Percentiles rank a stretch among this genome's conserved stretches.
Conservation (phyloP, 2,329 filamentous ascomycete species). For the Beauveria asiatica region DNA sequence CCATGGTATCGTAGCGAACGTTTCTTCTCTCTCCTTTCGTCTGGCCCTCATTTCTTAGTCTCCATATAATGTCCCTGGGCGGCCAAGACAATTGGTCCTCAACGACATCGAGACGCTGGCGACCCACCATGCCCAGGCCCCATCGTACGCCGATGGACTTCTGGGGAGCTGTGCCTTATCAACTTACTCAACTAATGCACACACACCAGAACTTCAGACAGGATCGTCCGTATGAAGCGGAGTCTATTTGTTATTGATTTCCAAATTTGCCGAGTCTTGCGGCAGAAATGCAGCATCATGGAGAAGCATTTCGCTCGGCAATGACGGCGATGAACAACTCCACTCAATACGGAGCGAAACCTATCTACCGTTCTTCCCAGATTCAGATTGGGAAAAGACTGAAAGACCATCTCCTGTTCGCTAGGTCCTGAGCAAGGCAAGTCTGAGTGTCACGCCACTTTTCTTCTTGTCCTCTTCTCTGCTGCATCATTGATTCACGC, state of each 20-base stretch:
- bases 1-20: too few relatives aligned
- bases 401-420: background rate
- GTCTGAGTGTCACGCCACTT: background rate
- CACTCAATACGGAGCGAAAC: background rate
- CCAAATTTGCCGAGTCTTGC: background rate
- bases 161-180: background rate
- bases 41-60: background rate
- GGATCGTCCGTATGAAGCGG: slow-evolving; percentile 1
- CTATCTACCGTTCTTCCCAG: background rate
- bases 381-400: too few relatives aligned
- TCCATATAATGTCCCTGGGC: background rate
- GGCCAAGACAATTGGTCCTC: background rate
- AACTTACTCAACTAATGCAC: background rate
- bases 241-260: background rate
- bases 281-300: background rate
- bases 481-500: background rate
- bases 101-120: background rate
- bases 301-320: background rate
- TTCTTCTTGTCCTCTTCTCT: slow-evolving; percentile 2
- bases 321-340: background rate
- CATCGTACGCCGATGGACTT: background rate
- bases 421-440: background rate
- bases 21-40: background rate
- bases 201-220: background rate
- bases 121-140: background rate